These are phyloP conservation scores for Penicillium antarcticum DNA, from an alignment of 495 filamentous ascomycete genomes.

Conservation along the genomic window DNA sequence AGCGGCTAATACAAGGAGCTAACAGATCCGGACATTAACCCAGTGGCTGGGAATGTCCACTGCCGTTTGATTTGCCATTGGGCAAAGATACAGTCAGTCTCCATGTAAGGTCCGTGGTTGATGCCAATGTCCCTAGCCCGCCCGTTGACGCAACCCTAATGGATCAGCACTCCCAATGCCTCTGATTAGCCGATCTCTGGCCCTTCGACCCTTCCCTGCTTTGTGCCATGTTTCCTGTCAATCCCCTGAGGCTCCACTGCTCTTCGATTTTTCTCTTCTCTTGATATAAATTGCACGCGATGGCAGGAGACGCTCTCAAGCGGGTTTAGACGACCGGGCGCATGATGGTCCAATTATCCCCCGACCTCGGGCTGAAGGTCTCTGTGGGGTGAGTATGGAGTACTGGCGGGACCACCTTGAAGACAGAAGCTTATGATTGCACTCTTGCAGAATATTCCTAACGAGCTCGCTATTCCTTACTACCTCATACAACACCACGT, in stretches of 20 bases:
- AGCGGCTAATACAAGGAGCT: conserved; percentile 2
- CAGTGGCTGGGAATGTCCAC: conserved; percentile 3
- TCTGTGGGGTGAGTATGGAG: conserved; percentile 38
- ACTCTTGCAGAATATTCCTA: conserved; percentile 30
- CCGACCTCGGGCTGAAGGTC: conserved; percentile 35
- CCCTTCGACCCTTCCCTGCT: not conserved
- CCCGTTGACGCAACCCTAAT: conserved; percentile 21
- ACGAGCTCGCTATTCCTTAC: conserved; percentile 33
- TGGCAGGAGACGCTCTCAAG: conserved; percentile 5
- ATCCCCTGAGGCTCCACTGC: conserved; percentile 23
- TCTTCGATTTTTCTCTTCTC: conserved; percentile 1
- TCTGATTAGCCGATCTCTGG: conserved; percentile 11
- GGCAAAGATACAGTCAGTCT: not conserved
- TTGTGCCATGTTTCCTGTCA: conserved; percentile 15
- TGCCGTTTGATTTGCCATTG: conserved; percentile 2
- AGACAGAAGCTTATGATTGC: conserved; percentile 9
- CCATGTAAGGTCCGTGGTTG: conserved; percentile 15
- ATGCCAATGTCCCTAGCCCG: conserved; percentile 6
- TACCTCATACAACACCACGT: conserved; percentile 36
- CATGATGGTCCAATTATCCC: conserved; percentile 32
- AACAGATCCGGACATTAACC: conserved; percentile 4
- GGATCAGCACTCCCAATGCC: conserved; percentile 15
- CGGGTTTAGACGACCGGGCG: conserved; percentile 5
- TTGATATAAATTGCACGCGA: conserved; percentile 2
- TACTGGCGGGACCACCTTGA: not conserved